Base-by-base conservation (phyloP, 73 alveolate genomes). In the Diophrys appendiculata region DNA sequence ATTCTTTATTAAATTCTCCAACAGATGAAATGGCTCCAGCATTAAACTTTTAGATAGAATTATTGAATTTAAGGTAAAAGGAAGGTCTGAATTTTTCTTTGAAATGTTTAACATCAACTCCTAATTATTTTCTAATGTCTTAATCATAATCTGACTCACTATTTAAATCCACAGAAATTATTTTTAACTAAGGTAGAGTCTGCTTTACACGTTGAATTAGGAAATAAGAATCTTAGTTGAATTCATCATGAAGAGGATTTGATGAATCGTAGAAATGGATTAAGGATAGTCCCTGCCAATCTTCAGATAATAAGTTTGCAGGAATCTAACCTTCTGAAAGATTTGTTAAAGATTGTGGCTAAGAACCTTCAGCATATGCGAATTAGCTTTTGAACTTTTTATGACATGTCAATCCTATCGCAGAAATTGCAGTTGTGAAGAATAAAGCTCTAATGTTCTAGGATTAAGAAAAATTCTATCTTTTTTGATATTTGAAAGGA, bases 191-290 rank as follows among this genome's bases (percentile, higher is more conserved):
- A n/a, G 76, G 55, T 29, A 22, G 14, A 8, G 76, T 54, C 53
- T 67, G 31, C 1, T 72, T 13, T n/a, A 54, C 81, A 2, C 5
- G 2, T 52, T 72, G 28, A 5, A 52, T 72, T 0, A 52, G 5
- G 33, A 18, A 5, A 0, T 8, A 1, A 8, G 65, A 3, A 13
- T 24, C 31, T 0, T 52, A 0, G 30, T 72, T 72, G 54, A 72
- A 72, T 25, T 72, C 81, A 18, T 72, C 65, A 29, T 72, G 81
- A 25, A 72, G 81, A 25, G 69, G 65, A 54, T 72, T 72, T 13
- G 8, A 1, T 11, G 72, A 35, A 54, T 72, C 56, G 54, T 72
- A 72, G 26, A 72, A 34, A 23, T 72, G 69, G 5, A 30, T 22
- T 26, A 72, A 1, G 22, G 81, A 25, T n/a, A 43, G 28, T 31